Conservation (phyloP, 768 basidiomycete species). For the Sistotremastrum suecicum region DNA sequence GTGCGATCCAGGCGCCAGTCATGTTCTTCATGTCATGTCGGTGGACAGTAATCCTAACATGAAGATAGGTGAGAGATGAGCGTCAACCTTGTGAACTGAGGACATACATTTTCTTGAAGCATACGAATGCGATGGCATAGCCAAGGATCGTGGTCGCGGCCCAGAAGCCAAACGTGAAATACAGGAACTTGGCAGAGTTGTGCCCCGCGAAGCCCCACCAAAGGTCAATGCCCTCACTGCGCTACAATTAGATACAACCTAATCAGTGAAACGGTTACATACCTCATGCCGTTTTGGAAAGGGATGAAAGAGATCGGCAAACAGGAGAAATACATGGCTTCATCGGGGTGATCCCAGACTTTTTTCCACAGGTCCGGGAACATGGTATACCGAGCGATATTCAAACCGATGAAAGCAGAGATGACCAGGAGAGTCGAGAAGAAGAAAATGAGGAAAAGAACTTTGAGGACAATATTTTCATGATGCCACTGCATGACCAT, state of each 20-base stretch:
- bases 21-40: conserved; percentile 12
- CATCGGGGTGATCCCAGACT: conserved; percentile 1
- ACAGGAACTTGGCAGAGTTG: no score
- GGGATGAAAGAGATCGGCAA: conserved; percentile 4
- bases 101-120: no score
- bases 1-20: conserved; percentile 17
- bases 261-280: no score
- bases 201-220: no score
- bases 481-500: conserved; percentile 1
- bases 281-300: no score
- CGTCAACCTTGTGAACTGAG: no score
- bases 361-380: not conserved
- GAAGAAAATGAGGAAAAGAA: conserved; percentile 1
- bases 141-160: no score
- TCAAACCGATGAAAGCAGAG: not conserved
- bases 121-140: no score
- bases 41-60: conserved; percentile 14
- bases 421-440: conserved; percentile 3
- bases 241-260: no score
- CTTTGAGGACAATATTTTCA: conserved; percentile 1
- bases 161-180: no score
- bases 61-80: not conserved
- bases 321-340: conserved; percentile 2
- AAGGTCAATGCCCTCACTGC: no score
- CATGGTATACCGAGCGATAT: conserved; percentile 1